Conservation (phyloP, 495 filamentous ascomycete species). For the Xylaria telfairii region DNA sequence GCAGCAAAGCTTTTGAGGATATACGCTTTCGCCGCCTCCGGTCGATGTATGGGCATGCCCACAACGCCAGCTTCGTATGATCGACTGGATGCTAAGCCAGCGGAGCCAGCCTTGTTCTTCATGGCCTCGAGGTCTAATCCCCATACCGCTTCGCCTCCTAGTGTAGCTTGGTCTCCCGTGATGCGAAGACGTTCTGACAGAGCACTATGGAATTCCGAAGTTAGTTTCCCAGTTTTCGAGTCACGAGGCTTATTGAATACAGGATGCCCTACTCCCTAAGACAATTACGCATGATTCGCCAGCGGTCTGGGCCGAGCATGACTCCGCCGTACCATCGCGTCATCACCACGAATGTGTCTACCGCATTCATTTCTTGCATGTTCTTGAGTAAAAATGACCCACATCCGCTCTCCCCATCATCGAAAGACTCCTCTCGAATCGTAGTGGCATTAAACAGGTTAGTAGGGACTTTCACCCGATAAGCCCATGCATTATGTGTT, state of each 20-base stretch:
- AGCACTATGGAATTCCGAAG: conserved; percentile 35
- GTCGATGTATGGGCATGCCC: conserved; percentile 69
- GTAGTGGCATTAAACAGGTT: conserved; percentile 39
- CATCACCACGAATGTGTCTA: conserved; percentile 85
- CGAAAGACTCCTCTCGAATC: conserved; percentile 81
- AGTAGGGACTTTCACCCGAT: conserved; percentile 43
- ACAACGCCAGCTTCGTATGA: conserved; percentile 43
- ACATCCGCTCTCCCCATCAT: conserved; percentile 90
- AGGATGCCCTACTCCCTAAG: conserved; percentile 33
- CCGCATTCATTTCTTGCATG: conserved; percentile 79
- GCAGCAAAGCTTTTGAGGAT: conserved; percentile 65
- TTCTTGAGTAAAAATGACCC: conserved; percentile 80
- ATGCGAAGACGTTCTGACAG: conserved; percentile 53
- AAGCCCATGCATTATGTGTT: conserved; percentile 62
- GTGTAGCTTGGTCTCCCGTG: conserved; percentile 44
- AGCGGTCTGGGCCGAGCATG: conserved; percentile 81
- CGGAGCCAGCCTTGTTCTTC: conserved; percentile 43
- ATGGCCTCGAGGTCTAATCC: conserved; percentile 77
- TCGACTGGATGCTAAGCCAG: conserved; percentile 31
- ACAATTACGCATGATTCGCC: conserved; percentile 60
- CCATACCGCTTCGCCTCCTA: conserved; percentile 69
- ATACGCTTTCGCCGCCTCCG: conserved; percentile 67
- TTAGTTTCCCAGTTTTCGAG: background rate
- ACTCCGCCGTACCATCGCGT: conserved; percentile 93
- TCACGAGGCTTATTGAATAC: background rate